Evolutionary conservation across 1,284 basidiomycete genomes (phyloP), one percentile per base, ranked within the genome.

Genomic region (Uromyces viciae-fabae): DNA sequence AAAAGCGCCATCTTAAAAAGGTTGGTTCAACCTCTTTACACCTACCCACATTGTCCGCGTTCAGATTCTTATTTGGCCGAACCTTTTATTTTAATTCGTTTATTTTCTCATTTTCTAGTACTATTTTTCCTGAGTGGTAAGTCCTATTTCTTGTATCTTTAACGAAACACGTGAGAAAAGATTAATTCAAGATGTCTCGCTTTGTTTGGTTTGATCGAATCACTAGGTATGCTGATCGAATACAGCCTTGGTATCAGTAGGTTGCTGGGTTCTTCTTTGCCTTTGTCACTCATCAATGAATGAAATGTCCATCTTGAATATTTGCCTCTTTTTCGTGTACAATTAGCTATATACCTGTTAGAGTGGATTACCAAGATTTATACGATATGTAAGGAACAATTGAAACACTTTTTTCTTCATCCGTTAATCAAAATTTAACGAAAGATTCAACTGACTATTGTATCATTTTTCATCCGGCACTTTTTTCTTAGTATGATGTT

Each of bases 401-500:
- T 66, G 62, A 42, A 42, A 40, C 11, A 42, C 17, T 14, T 7
- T 4, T 4, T 33, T n/a, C 8, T 19, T 5, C 40, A n/a, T 11
- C 8, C 40, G 60, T 62, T 36, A 36, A n/a, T 28, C 25, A 58
- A 83, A 84, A 58, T 78, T 85, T 62, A 83, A 85, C 33, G 19
- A 15, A 33, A 81, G 85, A 84, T 75, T 82, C 82, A 87, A 88
- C 25, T 73, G 42, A 8, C 5, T 56, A 3, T 62, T 62, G 9
- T 36, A 36, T 33, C 31, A 7, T 36, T 62, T 19, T 5, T 62
- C 54, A 36, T 5, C 54, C n/a, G n/a, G n/a, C n/a, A n/a, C n/a
- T n/a, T n/a, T n/a, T n/a, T n/a, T n/a, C n/a, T 15, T 82, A 85
- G 87, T 81, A 85, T 88, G 85, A 84, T 86, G 0, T 88, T 87